Evolutionary conservation across 352 stramenopile genomes (phyloP).

Genomic region (Globisporangium yorkense): DNA sequence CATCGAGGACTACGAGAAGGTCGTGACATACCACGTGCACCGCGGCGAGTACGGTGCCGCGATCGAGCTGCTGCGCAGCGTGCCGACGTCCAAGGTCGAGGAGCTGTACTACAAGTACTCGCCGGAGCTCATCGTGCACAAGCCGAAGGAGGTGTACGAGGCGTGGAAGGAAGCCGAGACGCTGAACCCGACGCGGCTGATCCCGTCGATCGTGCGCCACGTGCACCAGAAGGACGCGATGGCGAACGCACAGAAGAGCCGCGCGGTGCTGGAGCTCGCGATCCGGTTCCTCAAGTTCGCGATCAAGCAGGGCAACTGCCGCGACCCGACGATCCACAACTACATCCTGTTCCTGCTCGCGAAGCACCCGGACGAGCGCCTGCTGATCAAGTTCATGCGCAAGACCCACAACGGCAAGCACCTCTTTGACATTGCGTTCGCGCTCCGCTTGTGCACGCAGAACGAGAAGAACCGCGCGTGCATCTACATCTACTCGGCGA

Average conservation of each 20-base stretch:
- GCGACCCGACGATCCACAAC: conserved; percentile 91
- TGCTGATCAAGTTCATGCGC: conserved; percentile 89
- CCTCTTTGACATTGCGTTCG: conserved; percentile 91
- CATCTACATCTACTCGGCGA: conserved; percentile 93
- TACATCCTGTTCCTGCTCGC: conserved; percentile 89
- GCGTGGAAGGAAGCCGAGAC: conserved; percentile 88
- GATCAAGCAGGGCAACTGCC: conserved; percentile 85
- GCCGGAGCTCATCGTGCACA: conserved; percentile 88
- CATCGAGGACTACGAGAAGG: conserved; percentile 93
- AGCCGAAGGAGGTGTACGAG: conserved; percentile 88
- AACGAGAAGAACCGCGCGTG: conserved; percentile 90
- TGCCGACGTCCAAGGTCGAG: conserved; percentile 89
- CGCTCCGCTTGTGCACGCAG: conserved; percentile 88
- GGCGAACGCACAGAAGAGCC: conserved; percentile 45
- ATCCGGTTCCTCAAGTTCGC: conserved; percentile 92
- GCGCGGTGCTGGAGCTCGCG: conserved; percentile 82
- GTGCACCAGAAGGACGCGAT: conserved; percentile 67
- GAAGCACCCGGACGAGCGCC: conserved; percentile 82
- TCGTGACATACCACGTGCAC: conserved; percentile 91
- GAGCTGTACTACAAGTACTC: conserved; percentile 95
- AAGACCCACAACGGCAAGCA: conserved; percentile 85
- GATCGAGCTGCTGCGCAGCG: conserved; percentile 85
- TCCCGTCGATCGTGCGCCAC: conserved; percentile 90
- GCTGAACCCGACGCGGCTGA: conserved; percentile 88
- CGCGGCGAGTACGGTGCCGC: conserved; percentile 85